Conservation (phyloP, 495 filamentous ascomycete species). For the Talaromyces proteolyticus region DNA sequence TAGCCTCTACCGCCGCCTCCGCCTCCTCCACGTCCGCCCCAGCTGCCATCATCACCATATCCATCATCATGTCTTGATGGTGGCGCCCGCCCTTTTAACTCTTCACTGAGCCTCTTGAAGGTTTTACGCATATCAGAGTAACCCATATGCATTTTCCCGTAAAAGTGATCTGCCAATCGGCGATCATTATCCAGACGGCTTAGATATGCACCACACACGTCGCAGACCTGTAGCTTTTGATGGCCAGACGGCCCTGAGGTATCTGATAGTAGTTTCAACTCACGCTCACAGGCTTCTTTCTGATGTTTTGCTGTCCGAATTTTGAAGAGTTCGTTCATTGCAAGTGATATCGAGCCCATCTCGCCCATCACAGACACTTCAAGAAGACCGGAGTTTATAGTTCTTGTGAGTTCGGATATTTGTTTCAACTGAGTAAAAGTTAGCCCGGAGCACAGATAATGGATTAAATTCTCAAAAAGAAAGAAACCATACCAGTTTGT, state of each 20-base stretch:
- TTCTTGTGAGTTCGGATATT: conserved; percentile 74
- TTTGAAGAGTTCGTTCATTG: conserved; percentile 80
- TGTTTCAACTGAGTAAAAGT: conserved; percentile 57
- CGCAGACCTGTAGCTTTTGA: conserved; percentile 97
- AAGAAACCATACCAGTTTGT: conserved; percentile 53
- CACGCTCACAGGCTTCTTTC: conserved; percentile 80
- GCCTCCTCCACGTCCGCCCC: conserved; percentile 43
- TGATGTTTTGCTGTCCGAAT: conserved; percentile 71
- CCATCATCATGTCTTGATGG: conserved; percentile 48
- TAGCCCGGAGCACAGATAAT: not conserved
- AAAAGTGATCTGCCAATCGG: conserved; percentile 92
- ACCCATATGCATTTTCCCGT: conserved; percentile 98
- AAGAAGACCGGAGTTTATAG: conserved; percentile 74
- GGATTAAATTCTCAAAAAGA: not conserved
- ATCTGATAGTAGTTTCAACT: conserved; percentile 87
- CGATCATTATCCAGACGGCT: conserved; percentile 89
- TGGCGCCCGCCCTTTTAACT: conserved; percentile 67
- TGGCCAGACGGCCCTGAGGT: conserved; percentile 88
- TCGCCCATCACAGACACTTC: conserved; percentile 86
- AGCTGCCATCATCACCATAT: conserved; percentile 40
- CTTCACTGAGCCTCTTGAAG: conserved; percentile 76
- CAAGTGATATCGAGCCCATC: conserved; percentile 69
- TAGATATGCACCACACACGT: conserved; percentile 94
- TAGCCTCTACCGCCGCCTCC: conserved; percentile 46
- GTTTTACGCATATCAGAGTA: conserved; percentile 97